Percentiles rank a stretch among this genome's conserved stretches.
Conservation (phyloP, 345 rosid genomes). For the Citrus hindsii region DNA sequence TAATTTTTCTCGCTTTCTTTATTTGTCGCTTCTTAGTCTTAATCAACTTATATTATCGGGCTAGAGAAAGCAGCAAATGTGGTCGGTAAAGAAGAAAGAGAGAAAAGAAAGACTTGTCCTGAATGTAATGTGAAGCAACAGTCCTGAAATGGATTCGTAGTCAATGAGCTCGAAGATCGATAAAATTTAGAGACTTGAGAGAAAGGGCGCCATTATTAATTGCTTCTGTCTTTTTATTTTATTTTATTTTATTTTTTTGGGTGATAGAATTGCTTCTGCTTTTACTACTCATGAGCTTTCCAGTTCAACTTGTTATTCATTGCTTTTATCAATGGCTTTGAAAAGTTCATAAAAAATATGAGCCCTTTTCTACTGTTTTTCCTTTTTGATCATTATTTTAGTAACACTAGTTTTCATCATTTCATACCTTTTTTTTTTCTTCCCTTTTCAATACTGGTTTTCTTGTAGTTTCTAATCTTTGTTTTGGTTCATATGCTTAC, state of each 20-base stretch:
- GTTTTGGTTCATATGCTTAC: conserved; percentile 6
- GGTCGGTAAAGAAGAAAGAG: conserved; percentile 6
- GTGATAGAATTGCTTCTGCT: conserved; percentile 20
- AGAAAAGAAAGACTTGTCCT: not conserved
- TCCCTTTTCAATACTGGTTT: not conserved
- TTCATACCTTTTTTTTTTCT: not conserved
- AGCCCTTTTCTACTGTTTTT: not conserved
- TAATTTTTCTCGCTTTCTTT: not conserved
- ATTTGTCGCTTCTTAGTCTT: conserved; percentile 33
- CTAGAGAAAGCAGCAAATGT: conserved; percentile 13
- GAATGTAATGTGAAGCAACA: not conserved
- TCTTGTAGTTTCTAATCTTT: not conserved
- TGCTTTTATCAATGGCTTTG: conserved; percentile 11
- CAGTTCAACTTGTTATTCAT: conserved; percentile 12
- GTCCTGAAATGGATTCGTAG: not conserved
- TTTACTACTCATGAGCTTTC: conserved; percentile 24
- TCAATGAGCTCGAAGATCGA: conserved; percentile 27
- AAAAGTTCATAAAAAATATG: conserved; percentile 8
- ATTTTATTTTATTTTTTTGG: too few relatives aligned
- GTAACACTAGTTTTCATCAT: not conserved
- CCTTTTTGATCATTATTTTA: not conserved
- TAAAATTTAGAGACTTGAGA: conserved; percentile 14
- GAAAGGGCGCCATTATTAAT: conserved; percentile 47
- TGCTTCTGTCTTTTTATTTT: too few relatives aligned
- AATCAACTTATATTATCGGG: conserved; percentile 20